These are phyloP conservation scores for Casuarina glauca DNA, from an alignment of 306 rosid genomes.

Conservation along the genomic window DNA sequence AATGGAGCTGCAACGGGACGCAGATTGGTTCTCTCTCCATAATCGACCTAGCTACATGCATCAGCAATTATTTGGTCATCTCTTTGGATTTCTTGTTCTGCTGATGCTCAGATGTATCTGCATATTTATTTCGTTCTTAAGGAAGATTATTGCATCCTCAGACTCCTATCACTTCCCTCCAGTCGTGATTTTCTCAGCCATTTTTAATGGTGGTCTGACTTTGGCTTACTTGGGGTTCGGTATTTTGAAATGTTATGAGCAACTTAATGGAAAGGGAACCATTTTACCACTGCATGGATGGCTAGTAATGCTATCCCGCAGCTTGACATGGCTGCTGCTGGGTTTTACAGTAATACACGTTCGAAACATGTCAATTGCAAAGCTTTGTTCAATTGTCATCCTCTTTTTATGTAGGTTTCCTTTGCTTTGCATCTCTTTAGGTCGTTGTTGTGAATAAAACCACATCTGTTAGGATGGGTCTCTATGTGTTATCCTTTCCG, in stretches of 20 bases:
- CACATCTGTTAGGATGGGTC: conserved; percentile 3
- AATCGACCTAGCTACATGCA: conserved; percentile 23
- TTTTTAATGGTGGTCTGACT: conserved; percentile 21
- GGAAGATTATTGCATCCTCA: background rate
- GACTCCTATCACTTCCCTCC: background rate
- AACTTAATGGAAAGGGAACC: background rate
- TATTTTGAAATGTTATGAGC: conserved; percentile 21
- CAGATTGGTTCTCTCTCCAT: conserved; percentile 7
- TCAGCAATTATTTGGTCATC: conserved; percentile 9
- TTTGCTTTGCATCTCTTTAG: conserved; percentile 24
- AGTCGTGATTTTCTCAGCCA: background rate
- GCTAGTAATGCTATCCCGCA: conserved; percentile 21
- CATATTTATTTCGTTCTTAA: conserved; percentile 2
- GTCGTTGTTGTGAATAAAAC: background rate
- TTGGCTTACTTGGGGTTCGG: conserved; percentile 34
- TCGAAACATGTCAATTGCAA: background rate
- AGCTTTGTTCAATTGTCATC: background rate
- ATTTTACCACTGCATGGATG: conserved; percentile 24
- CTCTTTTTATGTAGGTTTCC: conserved; percentile 21
- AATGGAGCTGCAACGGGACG: background rate
- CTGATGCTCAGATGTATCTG: conserved; percentile 5
- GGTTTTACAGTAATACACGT: background rate
- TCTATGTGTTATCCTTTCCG: conserved; percentile 13
- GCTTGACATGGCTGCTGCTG: conserved; percentile 29
- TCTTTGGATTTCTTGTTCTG: conserved; percentile 26